Conservation (phyloP, 2,329 filamentous ascomycete genomes). For the Arthrobotrys iridis region DNA sequence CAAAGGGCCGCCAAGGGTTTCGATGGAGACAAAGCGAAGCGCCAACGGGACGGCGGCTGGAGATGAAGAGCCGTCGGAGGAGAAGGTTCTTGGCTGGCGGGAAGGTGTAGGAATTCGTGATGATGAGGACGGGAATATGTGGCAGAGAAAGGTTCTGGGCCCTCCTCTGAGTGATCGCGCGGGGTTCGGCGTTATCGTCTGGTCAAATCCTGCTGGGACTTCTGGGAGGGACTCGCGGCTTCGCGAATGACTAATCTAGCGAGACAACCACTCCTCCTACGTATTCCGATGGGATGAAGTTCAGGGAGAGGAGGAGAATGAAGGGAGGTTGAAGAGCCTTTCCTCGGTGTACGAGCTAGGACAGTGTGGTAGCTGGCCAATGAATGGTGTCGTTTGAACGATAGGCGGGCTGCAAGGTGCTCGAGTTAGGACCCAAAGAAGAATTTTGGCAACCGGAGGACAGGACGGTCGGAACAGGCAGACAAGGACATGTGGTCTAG, state of each 20-base stretch:
- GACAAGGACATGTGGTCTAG: not conserved
- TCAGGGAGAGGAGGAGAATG: conserved; percentile 22
- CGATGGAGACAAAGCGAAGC: conserved; percentile 16
- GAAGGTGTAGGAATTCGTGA: conserved; percentile 23
- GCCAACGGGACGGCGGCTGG: conserved; percentile 11
- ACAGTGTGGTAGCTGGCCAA: conserved; percentile 24
- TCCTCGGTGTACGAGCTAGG: conserved; percentile 26
- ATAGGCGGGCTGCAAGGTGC: conserved; percentile 50
- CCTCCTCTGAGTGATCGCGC: conserved; percentile 36
- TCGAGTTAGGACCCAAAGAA: conserved; percentile 30
- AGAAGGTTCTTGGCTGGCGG: conserved; percentile 13
- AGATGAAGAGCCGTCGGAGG: conserved; percentile 24
- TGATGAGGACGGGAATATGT: conserved; percentile 21
- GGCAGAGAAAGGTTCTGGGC: conserved; percentile 6
- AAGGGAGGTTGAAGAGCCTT: conserved; percentile 51
- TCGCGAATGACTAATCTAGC: conserved; percentile 51
- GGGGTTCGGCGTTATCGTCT: conserved; percentile 50
- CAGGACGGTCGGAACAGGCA: conserved; percentile 10
- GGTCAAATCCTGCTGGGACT: conserved; percentile 51
- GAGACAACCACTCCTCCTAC: conserved; percentile 28
- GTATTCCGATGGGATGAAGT: conserved; percentile 30
- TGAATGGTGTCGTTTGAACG: conserved; percentile 29
- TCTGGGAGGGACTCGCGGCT: conserved; percentile 41
- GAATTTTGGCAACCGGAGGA: conserved; percentile 39
- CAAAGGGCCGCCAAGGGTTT: conserved; percentile 27